A percentile compares a stretch with the other conserved stretches of the same genome.
These are phyloP conservation scores for Trichoderma endophyticum DNA, from an alignment of 2,329 filamentous ascomycete genomes.

Conservation along the genomic window DNA sequence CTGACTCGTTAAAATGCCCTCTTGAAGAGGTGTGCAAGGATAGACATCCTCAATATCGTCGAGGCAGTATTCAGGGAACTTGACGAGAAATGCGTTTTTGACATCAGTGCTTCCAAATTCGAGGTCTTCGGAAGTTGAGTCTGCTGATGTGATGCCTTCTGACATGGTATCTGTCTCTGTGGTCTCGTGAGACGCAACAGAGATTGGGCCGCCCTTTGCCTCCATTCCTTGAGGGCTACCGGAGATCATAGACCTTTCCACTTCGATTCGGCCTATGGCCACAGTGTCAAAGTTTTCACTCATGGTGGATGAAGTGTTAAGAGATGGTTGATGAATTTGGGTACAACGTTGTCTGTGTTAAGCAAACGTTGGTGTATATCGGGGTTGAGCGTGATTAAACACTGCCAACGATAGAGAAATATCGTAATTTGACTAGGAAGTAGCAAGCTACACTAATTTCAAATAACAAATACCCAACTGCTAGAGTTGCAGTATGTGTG, in stretches of 20 bases:
- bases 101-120: neutral
- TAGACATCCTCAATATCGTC: constrained; percentile 1
- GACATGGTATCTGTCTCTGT: neutral
- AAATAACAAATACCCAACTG: neutral
- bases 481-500: neutral
- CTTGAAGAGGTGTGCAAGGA: constrained; percentile 4
- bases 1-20: neutral
- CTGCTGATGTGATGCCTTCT: neutral
- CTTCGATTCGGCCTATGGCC: neutral
- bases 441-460: neutral
- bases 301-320: neutral
- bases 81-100: neutral
- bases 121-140: neutral
- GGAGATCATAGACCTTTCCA: neutral
- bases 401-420: neutral
- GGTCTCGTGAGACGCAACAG: neutral
- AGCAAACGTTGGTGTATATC: neutral
- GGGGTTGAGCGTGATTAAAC: neutral
- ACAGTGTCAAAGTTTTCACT: neutral
- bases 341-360: neutral
- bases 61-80: neutral
- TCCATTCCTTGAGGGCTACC: neutral
- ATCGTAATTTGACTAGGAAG: neutral
- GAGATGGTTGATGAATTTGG: neutral
- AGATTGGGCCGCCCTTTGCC: neutral